A percentile compares a stretch with the other conserved stretches of the same genome.
These are phyloP conservation scores for Polyplosphaeria fusca DNA, from an alignment of 495 filamentous ascomycete genomes.

Conservation along the genomic window DNA sequence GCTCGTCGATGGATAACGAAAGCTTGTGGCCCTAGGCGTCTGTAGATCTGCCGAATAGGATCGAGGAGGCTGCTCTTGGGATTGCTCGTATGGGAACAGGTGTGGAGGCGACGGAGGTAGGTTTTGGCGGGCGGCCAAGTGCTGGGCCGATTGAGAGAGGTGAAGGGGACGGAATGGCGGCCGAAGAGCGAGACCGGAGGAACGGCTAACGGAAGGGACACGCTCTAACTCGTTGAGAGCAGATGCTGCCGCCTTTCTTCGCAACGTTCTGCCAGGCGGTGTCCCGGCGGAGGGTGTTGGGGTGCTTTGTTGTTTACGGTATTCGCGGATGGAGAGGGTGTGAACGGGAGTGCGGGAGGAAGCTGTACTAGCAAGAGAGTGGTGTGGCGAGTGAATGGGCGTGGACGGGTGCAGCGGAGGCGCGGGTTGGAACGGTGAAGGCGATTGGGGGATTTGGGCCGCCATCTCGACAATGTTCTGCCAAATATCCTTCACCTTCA, in stretches of 20 bases:
- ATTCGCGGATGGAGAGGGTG: slow-evolving; percentile 37
- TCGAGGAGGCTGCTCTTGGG: slow-evolving; percentile 3
- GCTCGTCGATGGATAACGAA: background rate
- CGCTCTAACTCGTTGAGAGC: slow-evolving; percentile 31
- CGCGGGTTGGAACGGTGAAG: slow-evolving; percentile 7
- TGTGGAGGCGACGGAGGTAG: slow-evolving; percentile 27
- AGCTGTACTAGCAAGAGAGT: slow-evolving; percentile 31
- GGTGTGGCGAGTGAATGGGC: slow-evolving; percentile 33
- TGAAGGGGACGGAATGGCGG: slow-evolving; percentile 10
- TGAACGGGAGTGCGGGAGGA: slow-evolving; percentile 30
- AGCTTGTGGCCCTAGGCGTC: background rate
- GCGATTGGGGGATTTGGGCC: too few relatives aligned
- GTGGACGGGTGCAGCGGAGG: slow-evolving; percentile 17
- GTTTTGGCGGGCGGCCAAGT: background rate
- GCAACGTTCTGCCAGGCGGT: slow-evolving; percentile 25
- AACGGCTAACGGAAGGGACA: slow-evolving; percentile 15
- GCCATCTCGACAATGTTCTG: too few relatives aligned
- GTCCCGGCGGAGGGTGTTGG: slow-evolving; percentile 27
- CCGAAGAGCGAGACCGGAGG: background rate
- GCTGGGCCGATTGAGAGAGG: slow-evolving; percentile 3
- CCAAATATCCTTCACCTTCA: too few relatives aligned
- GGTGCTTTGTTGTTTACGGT: slow-evolving; percentile 35
- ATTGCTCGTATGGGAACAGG: background rate
- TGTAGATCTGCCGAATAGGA: slow-evolving; percentile 20
- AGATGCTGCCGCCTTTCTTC: slow-evolving; percentile 32